Evolutionary conservation across 1,139 yeast genomes (phyloP), one percentile per base, ranked within the genome.

Genomic region (Magnusiomyces sp.): DNA sequence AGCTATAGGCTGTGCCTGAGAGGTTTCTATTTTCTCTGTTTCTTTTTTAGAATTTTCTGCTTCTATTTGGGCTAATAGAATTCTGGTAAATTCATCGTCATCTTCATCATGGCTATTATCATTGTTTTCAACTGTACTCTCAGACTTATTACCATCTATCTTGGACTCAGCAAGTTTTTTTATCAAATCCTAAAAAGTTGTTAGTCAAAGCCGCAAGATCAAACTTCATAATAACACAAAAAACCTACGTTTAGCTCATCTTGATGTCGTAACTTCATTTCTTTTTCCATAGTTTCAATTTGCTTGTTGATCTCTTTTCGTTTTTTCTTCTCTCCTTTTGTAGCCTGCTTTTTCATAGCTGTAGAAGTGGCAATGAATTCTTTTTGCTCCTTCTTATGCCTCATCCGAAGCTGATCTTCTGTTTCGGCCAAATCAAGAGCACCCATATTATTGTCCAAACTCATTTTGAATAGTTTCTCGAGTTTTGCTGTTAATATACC

Each of bases 261-360:
- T 38, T 66, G 68, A 47, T 87, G 95, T 52, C 70, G 74, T 23
- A 56, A 59, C 51, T 76, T 76, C 58, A 86, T 62, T 9, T 73
- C 77, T 2, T 68, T 68, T 59, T 85, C 87, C 68, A 87, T 58
- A 46, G 74, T 78, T 43, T 71, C 73, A 56, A 90, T 82, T 59
- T 76, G 76, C 50, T 71, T 71, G 56, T 71, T 58, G 3, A 81
- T 77, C 46, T 70, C 72, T 55, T 70, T 71, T 50, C 73, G 72
- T 56, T 74, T 76, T 64, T 81, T 82, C 59, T 86, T 76, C 43
- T 83, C 86, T 51, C 88, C 81, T 64, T 87, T 87, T 17, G 87
- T 80, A 2, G 92, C 92, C 65, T 83, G 92, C 59, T 87, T 86
- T 69, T 83, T 86, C 73, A 88, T 68, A 1, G 84, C 83, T 0